Base-by-base conservation (phyloP, 1,284 basidiomycete genomes). In the Pyrrhoderma noxium region DNA sequence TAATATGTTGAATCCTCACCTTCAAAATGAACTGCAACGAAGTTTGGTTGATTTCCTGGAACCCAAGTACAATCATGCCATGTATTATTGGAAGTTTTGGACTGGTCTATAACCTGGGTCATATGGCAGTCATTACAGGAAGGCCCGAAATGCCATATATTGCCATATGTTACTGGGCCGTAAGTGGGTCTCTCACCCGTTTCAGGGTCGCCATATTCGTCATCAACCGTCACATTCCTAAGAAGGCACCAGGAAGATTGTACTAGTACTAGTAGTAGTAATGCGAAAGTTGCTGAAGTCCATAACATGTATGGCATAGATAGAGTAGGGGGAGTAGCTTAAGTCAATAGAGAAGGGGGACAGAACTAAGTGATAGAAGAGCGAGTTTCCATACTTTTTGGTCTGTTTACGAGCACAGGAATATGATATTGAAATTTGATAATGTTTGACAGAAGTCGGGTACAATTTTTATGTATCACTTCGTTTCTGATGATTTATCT, bases 171-270 rank as follows among this genome's bases (percentile, higher is more conserved):
- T 1, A 41, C 27, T 1, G 54, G 54, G 5, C 40, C 45, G 39
- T 60, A 62, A 1, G 35, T 27, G 8, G 61, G 61, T 36, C 49
- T 18, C 3, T 53, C 2, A 8, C 56, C 58, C 1, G 58, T 53
- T 1, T 53, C 40, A 9, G 48, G 52, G 37, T 59, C 57, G 5
- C 57, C 60, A 2, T 42, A 25, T 16, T 60, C 34, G 40, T 62
- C 61, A 38, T 62, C 61, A 27, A 62, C 58, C 5, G 61, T 61
- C 22, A 54, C 45, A 36, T 62, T 60, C 22, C 43, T 19, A 4
- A 18, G 43, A 27, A 18, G n/a, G n/a, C 18, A 31, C 16, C 16
- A 45, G 21, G 43, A 4, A 40, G 7, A 5, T 8, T 22, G n/a
- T 16, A 16, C 5, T 5, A 40, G 38, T 7, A 18, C 7, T 14